Evolutionary conservation across 768 basidiomycete species (phyloP).

Genomic region (Heimioporus sp.): DNA sequence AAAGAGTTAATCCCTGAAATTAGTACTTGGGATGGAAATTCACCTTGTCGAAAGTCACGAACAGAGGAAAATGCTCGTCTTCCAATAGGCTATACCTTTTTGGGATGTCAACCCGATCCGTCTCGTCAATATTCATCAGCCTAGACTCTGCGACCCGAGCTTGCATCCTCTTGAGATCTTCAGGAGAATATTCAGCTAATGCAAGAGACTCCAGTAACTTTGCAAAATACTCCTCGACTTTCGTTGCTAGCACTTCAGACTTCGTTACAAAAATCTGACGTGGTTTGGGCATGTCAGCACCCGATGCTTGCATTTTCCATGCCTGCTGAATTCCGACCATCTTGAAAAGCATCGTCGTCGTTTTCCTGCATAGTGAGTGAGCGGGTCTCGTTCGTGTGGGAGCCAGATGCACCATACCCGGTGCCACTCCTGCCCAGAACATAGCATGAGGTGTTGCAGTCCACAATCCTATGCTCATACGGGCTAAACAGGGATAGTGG

Average conservation of each 20-base stretch:
- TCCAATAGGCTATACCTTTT: conserved; percentile 50
- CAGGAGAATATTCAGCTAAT: conserved; percentile 32
- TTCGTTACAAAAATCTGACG: conserved; percentile 75
- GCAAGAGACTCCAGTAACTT: conserved; percentile 48
- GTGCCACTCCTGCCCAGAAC: conserved; percentile 73
- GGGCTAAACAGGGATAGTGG: conserved; percentile 26
- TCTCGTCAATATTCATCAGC: conserved; percentile 32
- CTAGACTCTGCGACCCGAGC: conserved; percentile 24
- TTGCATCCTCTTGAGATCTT: conserved; percentile 37
- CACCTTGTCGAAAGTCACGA: conserved; percentile 64
- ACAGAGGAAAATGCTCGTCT: conserved; percentile 67
- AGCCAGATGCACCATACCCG: conserved; percentile 41
- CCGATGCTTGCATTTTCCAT: conserved; percentile 35
- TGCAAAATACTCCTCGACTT: conserved; percentile 66
- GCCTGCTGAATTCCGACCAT: conserved; percentile 67
- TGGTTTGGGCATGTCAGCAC: conserved; percentile 39
- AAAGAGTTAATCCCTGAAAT: neutral
- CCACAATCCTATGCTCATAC: conserved; percentile 55
- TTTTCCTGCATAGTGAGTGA: conserved; percentile 50
- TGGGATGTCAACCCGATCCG: conserved; percentile 35
- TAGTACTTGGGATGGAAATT: conserved; percentile 3
- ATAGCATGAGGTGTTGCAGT: conserved; percentile 59
- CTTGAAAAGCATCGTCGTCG: conserved; percentile 75
- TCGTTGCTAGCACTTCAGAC: conserved; percentile 61
- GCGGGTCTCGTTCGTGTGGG: neutral